Evolutionary conservation across 805 yeast species (phyloP), one percentile per base, ranked within the genome.

Genomic region (Spencermartinsiella europaea): DNA sequence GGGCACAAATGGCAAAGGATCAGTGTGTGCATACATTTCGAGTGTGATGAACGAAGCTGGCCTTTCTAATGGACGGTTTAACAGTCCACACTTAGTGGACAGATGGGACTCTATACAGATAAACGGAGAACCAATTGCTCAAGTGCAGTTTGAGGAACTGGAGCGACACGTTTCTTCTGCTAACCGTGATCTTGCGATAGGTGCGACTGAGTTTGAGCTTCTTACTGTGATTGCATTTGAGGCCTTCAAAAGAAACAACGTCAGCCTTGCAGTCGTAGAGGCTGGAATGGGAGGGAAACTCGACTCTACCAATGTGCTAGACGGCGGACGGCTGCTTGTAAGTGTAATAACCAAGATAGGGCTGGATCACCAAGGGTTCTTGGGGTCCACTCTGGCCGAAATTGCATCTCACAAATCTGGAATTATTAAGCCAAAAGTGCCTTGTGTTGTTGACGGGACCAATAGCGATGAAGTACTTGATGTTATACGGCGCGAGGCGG

Each of bases 1-100:
- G 0, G 99, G 99, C 0, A 91, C 99, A 5, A 91, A 91, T 61
- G 99, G 99, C 0, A 91, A 91, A 60, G 99, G 99, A 0, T 89
- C 97, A 0, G 85, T 90, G 0, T 80, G 95, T 48, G 81, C 96
- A 0, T 90, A 89, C 61, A 48, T 93, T 5, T 73, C 88, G 2
- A 79, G 88, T 15, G 71, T 83, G 2, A 64, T 90, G 21, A 71
- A 77, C 17, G 61, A 63, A 12, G 70, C 77, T 19, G 61, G 14
- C 22, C 64, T 76, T 35, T 60, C 65, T 21, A 78, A 80, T 44
- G 98, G 98, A 0, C 76, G 83, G 50, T 91, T 89, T 69, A 89
- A 95, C 1, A 83, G 95, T 2, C 99, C 99, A 1, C 96, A 90
- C 66, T 63, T 91, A 55, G 55, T 87, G 1, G 68, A 77, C 38